Percentiles rank a stretch among this genome's conserved stretches.
Conservation (phyloP, 306 rosid species). For the Rosa lucieae region DNA sequence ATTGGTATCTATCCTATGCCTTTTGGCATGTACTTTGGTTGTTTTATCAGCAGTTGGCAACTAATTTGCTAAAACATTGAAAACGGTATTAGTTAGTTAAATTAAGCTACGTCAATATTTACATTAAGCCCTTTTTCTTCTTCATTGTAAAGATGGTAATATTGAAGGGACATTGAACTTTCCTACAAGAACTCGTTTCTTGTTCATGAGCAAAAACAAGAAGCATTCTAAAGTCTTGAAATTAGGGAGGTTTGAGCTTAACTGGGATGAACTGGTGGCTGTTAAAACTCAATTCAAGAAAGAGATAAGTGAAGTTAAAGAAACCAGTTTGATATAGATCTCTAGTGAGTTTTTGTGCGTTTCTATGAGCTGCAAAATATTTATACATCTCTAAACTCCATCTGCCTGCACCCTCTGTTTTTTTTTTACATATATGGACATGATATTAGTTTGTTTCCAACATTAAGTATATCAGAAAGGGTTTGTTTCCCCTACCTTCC, state of each 20-base stretch:
- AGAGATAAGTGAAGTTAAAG: not conserved
- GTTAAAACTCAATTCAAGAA: not conserved
- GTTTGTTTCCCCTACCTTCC: no score
- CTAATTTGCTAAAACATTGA: not conserved
- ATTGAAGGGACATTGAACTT: not conserved
- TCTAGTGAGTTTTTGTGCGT: not conserved
- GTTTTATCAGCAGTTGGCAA: no score
- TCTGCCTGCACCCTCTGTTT: not conserved
- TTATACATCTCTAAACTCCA: not conserved
- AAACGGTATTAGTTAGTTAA: not conserved
- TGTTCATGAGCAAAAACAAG: not conserved
- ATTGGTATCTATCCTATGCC: not conserved
- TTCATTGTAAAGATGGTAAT: not conserved
- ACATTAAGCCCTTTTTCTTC: not conserved
- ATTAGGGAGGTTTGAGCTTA: not conserved
- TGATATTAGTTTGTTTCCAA: no score
- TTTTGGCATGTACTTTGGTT: not conserved
- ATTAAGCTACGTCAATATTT: not conserved
- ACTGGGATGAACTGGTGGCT: not conserved
- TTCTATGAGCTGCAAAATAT: not conserved
- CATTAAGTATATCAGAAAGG: no score
- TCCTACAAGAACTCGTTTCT: not conserved
- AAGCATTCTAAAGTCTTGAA: not conserved
- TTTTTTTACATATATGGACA: not conserved
- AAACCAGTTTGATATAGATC: not conserved